Evolutionary conservation across 2,329 filamentous ascomycete genomes (phyloP).

Genomic region (Arthrobotrys sphaeroides): DNA sequence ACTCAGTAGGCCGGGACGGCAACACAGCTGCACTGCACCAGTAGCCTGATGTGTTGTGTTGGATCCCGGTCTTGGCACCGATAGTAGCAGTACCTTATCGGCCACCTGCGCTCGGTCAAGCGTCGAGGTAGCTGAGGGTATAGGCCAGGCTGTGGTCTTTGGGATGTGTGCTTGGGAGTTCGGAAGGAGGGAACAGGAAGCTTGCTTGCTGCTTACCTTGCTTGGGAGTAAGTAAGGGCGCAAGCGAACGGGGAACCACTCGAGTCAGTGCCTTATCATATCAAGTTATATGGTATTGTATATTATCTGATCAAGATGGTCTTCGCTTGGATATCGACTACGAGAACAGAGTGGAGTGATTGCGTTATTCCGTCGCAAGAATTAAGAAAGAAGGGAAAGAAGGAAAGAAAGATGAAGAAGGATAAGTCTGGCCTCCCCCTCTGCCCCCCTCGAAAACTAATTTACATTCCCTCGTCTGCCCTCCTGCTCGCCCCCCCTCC

Average conservation of each 20-base stretch:
- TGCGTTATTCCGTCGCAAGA: too few species aligned
- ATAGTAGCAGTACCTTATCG: slow-evolving; percentile 26
- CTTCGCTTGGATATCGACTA: too few species aligned
- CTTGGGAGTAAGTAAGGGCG: background rate
- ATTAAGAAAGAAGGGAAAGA: slow-evolving; percentile 4
- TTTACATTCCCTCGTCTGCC: slow-evolving; percentile 6
- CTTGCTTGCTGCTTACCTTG: background rate
- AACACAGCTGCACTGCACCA: background rate
- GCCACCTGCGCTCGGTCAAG: slow-evolving; percentile 13
- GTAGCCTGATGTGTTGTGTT: slow-evolving; percentile 25
- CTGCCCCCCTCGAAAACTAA: slow-evolving; percentile 10
- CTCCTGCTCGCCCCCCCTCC: background rate
- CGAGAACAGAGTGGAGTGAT: too few species aligned
- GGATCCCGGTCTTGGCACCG: slow-evolving; percentile 19
- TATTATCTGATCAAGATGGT: too few species aligned
- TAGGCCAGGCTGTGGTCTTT: too few species aligned
- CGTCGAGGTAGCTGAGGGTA: slow-evolving; percentile 1
- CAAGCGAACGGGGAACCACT: background rate
- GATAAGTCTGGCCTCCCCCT: slow-evolving; percentile 21
- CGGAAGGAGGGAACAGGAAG: background rate
- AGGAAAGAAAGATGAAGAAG: slow-evolving; percentile 13
- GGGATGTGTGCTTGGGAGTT: slow-evolving; percentile 1
- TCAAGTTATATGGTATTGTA: too few species aligned
- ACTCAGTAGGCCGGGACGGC: background rate
- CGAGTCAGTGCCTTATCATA: too few species aligned